Evolutionary conservation across 148 eudicot genomes (phyloP), one percentile per base, ranked within the genome.

Genomic region (Polygonum aviculare): DNA sequence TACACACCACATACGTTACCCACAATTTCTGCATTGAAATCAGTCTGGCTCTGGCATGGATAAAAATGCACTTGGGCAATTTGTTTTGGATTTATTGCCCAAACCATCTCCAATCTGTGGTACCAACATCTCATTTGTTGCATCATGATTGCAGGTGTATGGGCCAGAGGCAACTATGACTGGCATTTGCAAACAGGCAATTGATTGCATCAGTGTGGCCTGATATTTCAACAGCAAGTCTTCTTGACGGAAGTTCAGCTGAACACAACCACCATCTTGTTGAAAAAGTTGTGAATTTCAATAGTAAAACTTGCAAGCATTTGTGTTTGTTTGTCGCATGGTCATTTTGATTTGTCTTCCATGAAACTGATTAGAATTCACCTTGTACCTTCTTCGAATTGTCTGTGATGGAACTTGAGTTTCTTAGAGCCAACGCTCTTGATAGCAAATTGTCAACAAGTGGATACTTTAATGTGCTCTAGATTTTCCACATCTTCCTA

Each of bases 141-240:
- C 45, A 31, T 44, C 45, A 44, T 44, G 47, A 4, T 44, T 73
- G 59, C 79, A 85, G 98, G 98, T 93, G n/a, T 91, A 91, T 67
- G 98, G 98, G 45, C 98, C 98, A 21, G 98, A 94, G 83, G 97
- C 89, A 78, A 94, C 98, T 52, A 94, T 94, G 98, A 94, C 98
- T 1, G 97, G 98, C 74, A 94, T 94, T 74, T 94, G 98, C 98
- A 94, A 94, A 74, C 93, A 94, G 85, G 97, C 98, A 62, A 94
- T 94, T 62, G 91, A 91, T 75, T 94, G 93, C 88, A 87, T 94
- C 4, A 74, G 79, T 33, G 90, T 82, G 18, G 85, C 95, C 76
- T 44, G 95, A 94, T 54, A 91, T 79, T 85, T 19, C 39, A 9
- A 21, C 38, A 67, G 45, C 45, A 12, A 67, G 9, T 67, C 19